Evolutionary conservation across 768 basidiomycete genomes (phyloP), one percentile per base, ranked within the genome.

Genomic region (Boletus barrowsii): DNA sequence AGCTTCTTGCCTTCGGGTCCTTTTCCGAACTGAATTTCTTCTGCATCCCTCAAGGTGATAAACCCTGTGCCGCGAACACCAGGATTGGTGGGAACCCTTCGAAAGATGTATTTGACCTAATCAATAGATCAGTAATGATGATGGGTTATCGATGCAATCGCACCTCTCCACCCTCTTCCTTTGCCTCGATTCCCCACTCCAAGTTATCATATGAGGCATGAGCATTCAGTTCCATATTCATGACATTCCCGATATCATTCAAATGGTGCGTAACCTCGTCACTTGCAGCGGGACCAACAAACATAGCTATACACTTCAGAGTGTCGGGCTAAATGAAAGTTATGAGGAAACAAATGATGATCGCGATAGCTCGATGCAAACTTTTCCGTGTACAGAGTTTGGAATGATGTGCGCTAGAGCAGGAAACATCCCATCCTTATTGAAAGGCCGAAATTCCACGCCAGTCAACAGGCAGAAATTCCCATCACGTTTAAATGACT

Each of bases 401-500:
- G 55, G 42, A 33, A 56, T 33, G n/a, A 56, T 43, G n/a, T 42
- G 40, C 1, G 26, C 1, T 22, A 22, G 22, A 22, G 22, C 22
- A 22, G 22, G 1, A 22, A 22, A 22, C 1, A 22, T 22, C 22
- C 22, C 22, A 22, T 2, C 1, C 22, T 22, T 22, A 1, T 3
- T 22, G 22, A 22, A 22, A 22, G 22, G 22, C 22, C 22, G 22
- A 22, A 22, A 22, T 22, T 22, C 22, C 22, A 22, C 3, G 22
- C 3, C 11, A 2, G 52, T 54, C 29, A 55, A 41, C 41, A 54
- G 39, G 15, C 54, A 54, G 32, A 2, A 26, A 1, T 4, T 3
- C 17, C 52, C 55, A 30, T 56, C 55, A 18, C 45, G 55, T 50
- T 26, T 53, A 3, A 49, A 50, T 17, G 32, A 40, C 52, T 53